Evolutionary conservation across 768 basidiomycete species (phyloP), one percentile per base, ranked within the genome.

Genomic region (Trametes cinnabarina): DNA sequence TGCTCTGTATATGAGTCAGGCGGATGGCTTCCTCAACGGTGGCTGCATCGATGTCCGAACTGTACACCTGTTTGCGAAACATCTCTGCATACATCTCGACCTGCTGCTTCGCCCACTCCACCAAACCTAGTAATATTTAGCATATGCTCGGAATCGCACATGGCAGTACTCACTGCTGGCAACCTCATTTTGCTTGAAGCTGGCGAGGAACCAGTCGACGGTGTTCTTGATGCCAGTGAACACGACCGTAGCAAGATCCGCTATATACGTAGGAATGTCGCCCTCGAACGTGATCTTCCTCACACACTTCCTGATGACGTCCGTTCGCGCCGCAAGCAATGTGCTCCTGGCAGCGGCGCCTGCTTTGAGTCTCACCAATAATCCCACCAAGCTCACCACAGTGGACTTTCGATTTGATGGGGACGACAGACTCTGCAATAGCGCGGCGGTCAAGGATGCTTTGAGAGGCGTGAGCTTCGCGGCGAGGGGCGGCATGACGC

Each of bases 191-290:
- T 98, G 97, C 71, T 88, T 91, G 74, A 97, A 99, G 55, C 93
- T 94, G 0, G 89, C 87, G 64, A 98, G 77, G 72, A 92, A 99
- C 97, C 97, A 99, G 73, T 99, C 96, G 14, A 92, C 92, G 1
- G 95, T 97, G 68, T 98, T 93, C 70, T 97, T 95, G 70, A 99
- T 90, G 1, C 92, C 87, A 0, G 94, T 97, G 66, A 98, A 98
- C 57, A 88, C 84, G 0, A 98, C 91, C 40, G 94, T 79, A 2
- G 93, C 85, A 32, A 98, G 77, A 67, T 98, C 92, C 32, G 85
- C 87, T 47, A 98, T 81, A 66, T 96, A 98, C 47, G 87, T 79
- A 3, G 81, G 83, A 32, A 95, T 85, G 66, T 94, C 85, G 2
- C 96, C 95, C 63, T 96, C 93, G 63, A 94, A 95, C 47, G 82